Evolutionary conservation across 2,329 filamentous ascomycete species (phyloP).

Genomic region (Exophiala oligosperma): DNA sequence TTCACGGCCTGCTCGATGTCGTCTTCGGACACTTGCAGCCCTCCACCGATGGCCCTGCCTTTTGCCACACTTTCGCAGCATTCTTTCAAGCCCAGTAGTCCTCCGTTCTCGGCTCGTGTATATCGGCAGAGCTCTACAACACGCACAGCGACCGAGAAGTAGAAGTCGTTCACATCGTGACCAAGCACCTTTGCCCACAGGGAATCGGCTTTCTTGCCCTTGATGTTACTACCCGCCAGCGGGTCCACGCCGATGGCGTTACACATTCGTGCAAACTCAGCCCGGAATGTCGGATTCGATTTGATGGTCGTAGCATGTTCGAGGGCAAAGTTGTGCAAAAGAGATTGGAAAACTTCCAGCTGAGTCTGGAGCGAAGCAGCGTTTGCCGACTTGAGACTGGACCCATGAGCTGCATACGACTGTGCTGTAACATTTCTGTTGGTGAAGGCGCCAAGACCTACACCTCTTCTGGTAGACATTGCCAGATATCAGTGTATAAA

Average conservation of each 20-base stretch:
- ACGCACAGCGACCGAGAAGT: slow-evolving; percentile 94
- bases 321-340: slow-evolving; percentile 91
- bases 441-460: slow-evolving; percentile 88
- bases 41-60: slow-evolving; percentile 71
- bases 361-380: slow-evolving; percentile 86
- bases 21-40: slow-evolving; percentile 82
- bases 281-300: slow-evolving; percentile 89
- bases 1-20: slow-evolving; percentile 88
- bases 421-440: slow-evolving; percentile 80
- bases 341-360: slow-evolving; percentile 90
- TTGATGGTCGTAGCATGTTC: slow-evolving; percentile 96
- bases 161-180: slow-evolving; percentile 93
- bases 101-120: slow-evolving; percentile 87
- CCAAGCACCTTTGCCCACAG: slow-evolving; percentile 94
- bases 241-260: slow-evolving; percentile 95
- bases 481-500: not conserved
- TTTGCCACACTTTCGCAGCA: slow-evolving; percentile 73
- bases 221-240: slow-evolving; percentile 66
- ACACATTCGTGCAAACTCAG: slow-evolving; percentile 98
- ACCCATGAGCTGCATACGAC: slow-evolving; percentile 88
- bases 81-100: slow-evolving; percentile 81
- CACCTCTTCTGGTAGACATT: slow-evolving; percentile 59
- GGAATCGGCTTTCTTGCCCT: slow-evolving; percentile 59
- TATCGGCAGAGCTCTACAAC: slow-evolving; percentile 90
- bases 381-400: slow-evolving; percentile 79